These are phyloP conservation scores for Pseudogymnoascus sp. DNA, from an alignment of 2,329 filamentous ascomycete genomes.

Conservation along the genomic window DNA sequence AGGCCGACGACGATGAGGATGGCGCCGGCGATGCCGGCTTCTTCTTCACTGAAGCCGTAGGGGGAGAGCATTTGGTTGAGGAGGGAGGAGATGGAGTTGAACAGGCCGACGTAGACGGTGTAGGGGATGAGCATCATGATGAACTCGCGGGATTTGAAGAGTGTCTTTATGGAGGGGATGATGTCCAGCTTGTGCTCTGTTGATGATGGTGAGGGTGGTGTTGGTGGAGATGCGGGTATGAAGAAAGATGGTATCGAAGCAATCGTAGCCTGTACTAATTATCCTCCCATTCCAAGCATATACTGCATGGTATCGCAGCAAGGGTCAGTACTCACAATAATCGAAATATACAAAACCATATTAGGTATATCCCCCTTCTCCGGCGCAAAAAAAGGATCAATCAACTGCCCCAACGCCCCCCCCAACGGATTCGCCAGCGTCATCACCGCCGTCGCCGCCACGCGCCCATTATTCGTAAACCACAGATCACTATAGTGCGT, in stretches of 20 bases:
- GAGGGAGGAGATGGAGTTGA: conserved; percentile 83
- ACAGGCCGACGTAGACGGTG: conserved; percentile 76
- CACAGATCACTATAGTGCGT: conserved; percentile 89
- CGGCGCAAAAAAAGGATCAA: conserved; percentile 67
- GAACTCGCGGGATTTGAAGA: conserved; percentile 58
- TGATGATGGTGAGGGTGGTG: conserved; percentile 60
- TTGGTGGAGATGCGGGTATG: conserved; percentile 67
- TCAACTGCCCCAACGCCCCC: conserved; percentile 77
- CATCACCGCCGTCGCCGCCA: conserved; percentile 77
- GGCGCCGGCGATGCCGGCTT: conserved; percentile 84
- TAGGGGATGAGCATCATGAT: conserved; percentile 79
- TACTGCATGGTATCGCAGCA: neutral
- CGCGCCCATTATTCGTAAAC: conserved; percentile 79
- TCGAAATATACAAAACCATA: conserved; percentile 76
- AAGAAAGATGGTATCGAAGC: conserved; percentile 70
- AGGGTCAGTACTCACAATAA: conserved; percentile 55
- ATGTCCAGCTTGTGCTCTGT: conserved; percentile 45
- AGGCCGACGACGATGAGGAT: conserved; percentile 85
- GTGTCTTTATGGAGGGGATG: conserved; percentile 41
- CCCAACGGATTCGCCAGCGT: conserved; percentile 86
- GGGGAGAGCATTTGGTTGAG: conserved; percentile 80
- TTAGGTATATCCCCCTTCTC: conserved; percentile 57
- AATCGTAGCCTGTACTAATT: conserved; percentile 44
- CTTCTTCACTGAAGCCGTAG: conserved; percentile 72
- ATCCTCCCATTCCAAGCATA: neutral